A percentile compares a stretch with the other conserved stretches of the same genome.
Evolutionary conservation across 139 green algal genomes (phyloP).

Genomic region (Nannochloris sp.): DNA sequence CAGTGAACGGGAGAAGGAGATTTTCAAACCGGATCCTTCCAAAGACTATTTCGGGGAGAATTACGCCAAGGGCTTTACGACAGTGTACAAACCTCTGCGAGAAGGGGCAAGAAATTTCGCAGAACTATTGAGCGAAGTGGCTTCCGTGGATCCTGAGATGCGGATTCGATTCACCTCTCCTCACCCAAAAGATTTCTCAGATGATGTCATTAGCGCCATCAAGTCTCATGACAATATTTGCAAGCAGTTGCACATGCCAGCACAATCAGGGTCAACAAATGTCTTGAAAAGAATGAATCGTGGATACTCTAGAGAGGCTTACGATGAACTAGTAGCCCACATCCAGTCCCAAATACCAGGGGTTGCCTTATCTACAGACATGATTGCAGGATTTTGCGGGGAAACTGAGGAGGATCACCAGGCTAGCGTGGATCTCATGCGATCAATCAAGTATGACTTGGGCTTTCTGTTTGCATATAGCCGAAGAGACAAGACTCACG

Average conservation of each 20-base stretch:
- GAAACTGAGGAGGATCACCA: slow-evolving; percentile 80
- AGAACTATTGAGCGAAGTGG: slow-evolving; percentile 62
- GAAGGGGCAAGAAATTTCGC: slow-evolving; percentile 59
- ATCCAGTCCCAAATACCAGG: slow-evolving; percentile 44
- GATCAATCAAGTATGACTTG: slow-evolving; percentile 50
- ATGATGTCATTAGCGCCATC: slow-evolving; percentile 67
- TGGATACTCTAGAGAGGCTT: slow-evolving; percentile 76
- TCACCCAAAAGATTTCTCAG: slow-evolving; percentile 80
- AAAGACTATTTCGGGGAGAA: slow-evolving; percentile 8
- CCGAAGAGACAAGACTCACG: slow-evolving; percentile 64
- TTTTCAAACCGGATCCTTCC: not conserved
- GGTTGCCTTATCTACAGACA: slow-evolving; percentile 53
- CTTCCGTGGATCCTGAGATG: slow-evolving; percentile 68
- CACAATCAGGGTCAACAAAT: slow-evolving; percentile 64
- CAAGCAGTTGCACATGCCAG: slow-evolving; percentile 83
- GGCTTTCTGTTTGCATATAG: slow-evolving; percentile 87
- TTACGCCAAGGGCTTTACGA: slow-evolving; percentile 53
- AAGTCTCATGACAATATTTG: slow-evolving; percentile 62
- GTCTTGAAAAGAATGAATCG: slow-evolving; percentile 70
- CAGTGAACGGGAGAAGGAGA: not conserved
- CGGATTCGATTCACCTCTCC: slow-evolving; percentile 84
- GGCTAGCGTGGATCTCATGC: slow-evolving; percentile 68
- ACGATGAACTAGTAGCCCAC: slow-evolving; percentile 64
- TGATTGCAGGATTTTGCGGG: slow-evolving; percentile 68
- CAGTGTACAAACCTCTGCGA: slow-evolving; percentile 65